Evolutionary conservation across 148 eudicot species (phyloP).

Genomic region (Diospyros kaki): DNA sequence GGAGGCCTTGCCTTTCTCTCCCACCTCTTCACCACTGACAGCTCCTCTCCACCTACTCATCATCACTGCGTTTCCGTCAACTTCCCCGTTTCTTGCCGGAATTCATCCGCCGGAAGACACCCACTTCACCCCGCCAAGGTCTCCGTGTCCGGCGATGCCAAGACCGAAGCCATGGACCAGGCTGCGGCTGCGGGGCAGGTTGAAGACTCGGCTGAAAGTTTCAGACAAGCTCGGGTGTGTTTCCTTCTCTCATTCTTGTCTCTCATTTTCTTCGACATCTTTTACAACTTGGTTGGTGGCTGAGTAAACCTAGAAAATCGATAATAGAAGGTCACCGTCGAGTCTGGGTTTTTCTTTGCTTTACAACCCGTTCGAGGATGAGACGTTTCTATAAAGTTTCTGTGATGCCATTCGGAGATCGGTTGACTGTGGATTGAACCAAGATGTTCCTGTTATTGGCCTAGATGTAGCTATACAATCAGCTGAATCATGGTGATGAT

Average conservation of each 20-base stretch:
- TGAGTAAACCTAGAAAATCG: background rate
- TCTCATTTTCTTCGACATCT: background rate
- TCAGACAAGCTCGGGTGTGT: slow-evolving; percentile 58
- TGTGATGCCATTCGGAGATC: background rate
- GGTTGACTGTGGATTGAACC: no score
- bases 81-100: slow-evolving; percentile 12
- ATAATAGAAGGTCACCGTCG: no score
- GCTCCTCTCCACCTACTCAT: slow-evolving; percentile 4
- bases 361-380: no score
- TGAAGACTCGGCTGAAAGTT: slow-evolving; percentile 24
- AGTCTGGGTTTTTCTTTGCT: no score
- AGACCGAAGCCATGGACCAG: slow-evolving; percentile 17
- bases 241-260: background rate
- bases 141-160: slow-evolving; percentile 35
- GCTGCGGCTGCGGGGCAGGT: slow-evolving; percentile 15
- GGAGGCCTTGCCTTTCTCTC: slow-evolving; percentile 30
- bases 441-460: no score
- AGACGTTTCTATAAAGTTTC: no score
- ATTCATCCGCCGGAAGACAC: slow-evolving; percentile 19
- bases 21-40: slow-evolving; percentile 19
- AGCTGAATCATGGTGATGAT: no score
- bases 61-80: slow-evolving; percentile 13
- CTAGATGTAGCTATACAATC: no score
- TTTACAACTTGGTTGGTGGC: background rate
- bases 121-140: slow-evolving; percentile 18